phyloP scores from a whole-genome alignment of 805 yeast genomes.

The Sugiyamaella boreocaroliniensis region DNA sequence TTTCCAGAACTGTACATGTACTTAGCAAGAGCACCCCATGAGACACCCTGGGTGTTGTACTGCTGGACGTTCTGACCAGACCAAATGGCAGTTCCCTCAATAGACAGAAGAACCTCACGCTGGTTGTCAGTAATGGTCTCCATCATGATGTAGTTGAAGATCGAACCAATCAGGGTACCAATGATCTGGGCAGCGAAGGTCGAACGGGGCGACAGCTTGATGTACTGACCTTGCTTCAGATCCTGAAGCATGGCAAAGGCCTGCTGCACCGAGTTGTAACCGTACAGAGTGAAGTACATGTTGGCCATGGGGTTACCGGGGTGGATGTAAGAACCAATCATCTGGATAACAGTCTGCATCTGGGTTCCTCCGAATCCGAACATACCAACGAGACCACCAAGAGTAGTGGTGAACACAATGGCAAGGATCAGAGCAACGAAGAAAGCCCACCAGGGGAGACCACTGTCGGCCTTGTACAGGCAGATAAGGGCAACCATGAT shows the following conservation, averaged over 20 bases:
- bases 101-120: slow-evolving; percentile 24
- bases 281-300: slow-evolving; percentile 45
- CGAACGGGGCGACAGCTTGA: slow-evolving; percentile 53
- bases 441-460: slow-evolving; percentile 57
- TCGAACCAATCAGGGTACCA: slow-evolving; percentile 24
- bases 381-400: slow-evolving; percentile 46
- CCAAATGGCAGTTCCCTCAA: slow-evolving; percentile 32
- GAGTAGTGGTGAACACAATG: slow-evolving; percentile 45
- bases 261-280: slow-evolving; percentile 56
- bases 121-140: slow-evolving; percentile 30
- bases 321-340: slow-evolving; percentile 50
- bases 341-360: slow-evolving; percentile 39
- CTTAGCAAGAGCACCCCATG: slow-evolving; percentile 34
- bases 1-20: slow-evolving; percentile 28
- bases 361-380: slow-evolving; percentile 44
- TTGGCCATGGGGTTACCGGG: slow-evolving; percentile 52
- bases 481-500: slow-evolving; percentile 41
- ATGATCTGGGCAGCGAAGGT: slow-evolving; percentile 43
- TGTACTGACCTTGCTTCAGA: slow-evolving; percentile 49
- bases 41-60: slow-evolving; percentile 33
- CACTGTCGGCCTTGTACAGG: slow-evolving; percentile 33
- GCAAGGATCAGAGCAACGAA: slow-evolving; percentile 48
- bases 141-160: slow-evolving; percentile 28
- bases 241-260: slow-evolving; percentile 55
- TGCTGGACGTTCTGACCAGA: slow-evolving; percentile 34